Conservation (phyloP, 768 basidiomycete species). For the Leccinum barrowsii region DNA sequence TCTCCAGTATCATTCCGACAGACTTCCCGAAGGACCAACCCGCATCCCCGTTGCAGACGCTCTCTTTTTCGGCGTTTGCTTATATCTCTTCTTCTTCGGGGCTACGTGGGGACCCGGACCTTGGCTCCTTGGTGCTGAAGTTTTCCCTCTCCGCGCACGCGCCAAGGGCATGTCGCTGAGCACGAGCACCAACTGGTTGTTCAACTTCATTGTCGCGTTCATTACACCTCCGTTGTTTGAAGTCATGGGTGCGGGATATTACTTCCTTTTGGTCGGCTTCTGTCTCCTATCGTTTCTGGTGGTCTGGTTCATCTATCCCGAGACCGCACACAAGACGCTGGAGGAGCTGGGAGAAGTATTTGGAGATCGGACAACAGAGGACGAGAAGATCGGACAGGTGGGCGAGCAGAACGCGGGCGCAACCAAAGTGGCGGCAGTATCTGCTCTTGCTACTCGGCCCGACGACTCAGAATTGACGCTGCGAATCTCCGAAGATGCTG, state of each 20-base stretch:
- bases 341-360: constrained; percentile 50
- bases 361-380: constrained; percentile 34
- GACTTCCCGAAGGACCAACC: constrained; percentile 32
- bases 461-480: constrained; percentile 28
- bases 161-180: constrained; percentile 39
- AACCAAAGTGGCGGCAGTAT: constrained; percentile 8
- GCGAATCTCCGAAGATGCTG: constrained; percentile 17
- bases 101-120: constrained; percentile 55
- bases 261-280: constrained; percentile 49
- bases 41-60: constrained; percentile 34
- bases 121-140: constrained; percentile 51
- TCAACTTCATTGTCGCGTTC: constrained; percentile 42
- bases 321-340: constrained; percentile 44
- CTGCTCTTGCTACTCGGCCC: constrained; percentile 13
- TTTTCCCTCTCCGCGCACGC: constrained; percentile 42
- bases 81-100: constrained; percentile 60
- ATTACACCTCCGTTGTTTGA: constrained; percentile 59
- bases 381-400: constrained; percentile 19
- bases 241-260: constrained; percentile 43
- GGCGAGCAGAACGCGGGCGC: constrained; percentile 13
- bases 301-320: constrained; percentile 47
- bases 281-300: constrained; percentile 42
- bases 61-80: constrained; percentile 43
- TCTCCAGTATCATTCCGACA: constrained; percentile 45
- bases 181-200: constrained; percentile 33